Evolutionary conservation across 495 filamentous ascomycete species (phyloP).

Genomic region (Penicillium ucsense): DNA sequence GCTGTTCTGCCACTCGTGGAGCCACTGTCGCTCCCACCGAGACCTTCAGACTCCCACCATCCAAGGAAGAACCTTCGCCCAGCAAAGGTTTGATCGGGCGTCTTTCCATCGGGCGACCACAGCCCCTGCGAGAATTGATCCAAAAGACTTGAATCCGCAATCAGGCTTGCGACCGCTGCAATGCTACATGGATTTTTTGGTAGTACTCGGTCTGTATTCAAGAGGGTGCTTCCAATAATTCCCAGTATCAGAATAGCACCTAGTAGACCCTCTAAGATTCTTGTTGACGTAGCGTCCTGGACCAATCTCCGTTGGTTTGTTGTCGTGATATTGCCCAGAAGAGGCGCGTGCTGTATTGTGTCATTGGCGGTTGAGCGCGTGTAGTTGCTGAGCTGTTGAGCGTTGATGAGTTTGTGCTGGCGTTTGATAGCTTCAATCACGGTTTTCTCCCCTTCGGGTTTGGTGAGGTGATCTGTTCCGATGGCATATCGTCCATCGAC

Average conservation of each 20-base stretch:
- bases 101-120: neutral
- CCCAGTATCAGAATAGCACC: slow-evolving; percentile 8
- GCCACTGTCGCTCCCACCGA: neutral
- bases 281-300: slow-evolving; percentile 21
- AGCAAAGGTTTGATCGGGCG: neutral
- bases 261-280: slow-evolving; percentile 22
- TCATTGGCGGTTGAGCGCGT: neutral
- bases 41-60: neutral
- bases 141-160: slow-evolving; percentile 15
- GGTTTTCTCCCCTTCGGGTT: neutral
- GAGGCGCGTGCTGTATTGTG: neutral
- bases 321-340: slow-evolving; percentile 1
- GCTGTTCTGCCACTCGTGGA: too few species aligned
- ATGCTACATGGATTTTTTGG: slow-evolving; percentile 22
- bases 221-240: slow-evolving; percentile 7
- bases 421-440: slow-evolving; percentile 1
- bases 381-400: slow-evolving; percentile 4
- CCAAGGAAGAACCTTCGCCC: neutral
- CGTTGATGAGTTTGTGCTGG: slow-evolving; percentile 4
- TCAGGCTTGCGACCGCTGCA: slow-evolving; percentile 18
- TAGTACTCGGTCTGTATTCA: slow-evolving; percentile 19
- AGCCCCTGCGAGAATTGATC: neutral
- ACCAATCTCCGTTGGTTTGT: slow-evolving; percentile 7
- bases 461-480: neutral
- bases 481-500: slow-evolving; percentile 2